Conservation (phyloP, 2,329 filamentous ascomycete species). For the Albifimbria verrucaria region DNA sequence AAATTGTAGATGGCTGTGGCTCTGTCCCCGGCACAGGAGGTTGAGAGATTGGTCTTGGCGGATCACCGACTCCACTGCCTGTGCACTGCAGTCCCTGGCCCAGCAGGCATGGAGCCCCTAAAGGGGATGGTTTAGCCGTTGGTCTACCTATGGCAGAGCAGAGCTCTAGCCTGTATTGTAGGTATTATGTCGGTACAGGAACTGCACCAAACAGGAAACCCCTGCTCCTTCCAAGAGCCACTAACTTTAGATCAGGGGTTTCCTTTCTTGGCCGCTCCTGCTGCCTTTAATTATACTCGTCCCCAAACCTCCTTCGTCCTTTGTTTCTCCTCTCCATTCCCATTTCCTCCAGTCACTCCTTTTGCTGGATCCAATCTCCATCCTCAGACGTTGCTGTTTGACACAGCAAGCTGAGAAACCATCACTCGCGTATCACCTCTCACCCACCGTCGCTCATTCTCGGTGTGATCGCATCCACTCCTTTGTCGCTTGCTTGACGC, state of each 20-base stretch:
- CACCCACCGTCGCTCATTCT: neutral
- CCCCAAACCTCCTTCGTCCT: neutral
- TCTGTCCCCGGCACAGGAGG: too few species aligned
- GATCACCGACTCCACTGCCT: too few species aligned
- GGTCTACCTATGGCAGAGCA: too few species aligned
- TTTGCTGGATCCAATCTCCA: neutral
- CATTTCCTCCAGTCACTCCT: slow-evolving; percentile 4
- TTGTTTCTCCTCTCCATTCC: neutral
- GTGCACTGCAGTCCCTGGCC: too few species aligned
- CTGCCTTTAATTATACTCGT: too few species aligned
- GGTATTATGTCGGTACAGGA: too few species aligned
- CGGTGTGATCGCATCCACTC: neutral
- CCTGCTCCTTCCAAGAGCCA: neutral
- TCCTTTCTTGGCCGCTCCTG: neutral
- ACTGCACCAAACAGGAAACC: neutral
- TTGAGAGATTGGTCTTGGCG: too few species aligned
- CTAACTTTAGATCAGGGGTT: neutral
- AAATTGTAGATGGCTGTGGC: too few species aligned
- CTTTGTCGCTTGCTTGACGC: neutral
- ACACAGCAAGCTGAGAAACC: neutral
- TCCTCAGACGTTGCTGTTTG: neutral
- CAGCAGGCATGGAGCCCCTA: too few species aligned
- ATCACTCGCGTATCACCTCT: neutral
- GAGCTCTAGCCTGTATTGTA: too few species aligned
- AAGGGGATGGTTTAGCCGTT: too few species aligned